phyloP scores from a whole-genome alignment of 129 eudicot species.

The Calendula officinalis region DNA sequence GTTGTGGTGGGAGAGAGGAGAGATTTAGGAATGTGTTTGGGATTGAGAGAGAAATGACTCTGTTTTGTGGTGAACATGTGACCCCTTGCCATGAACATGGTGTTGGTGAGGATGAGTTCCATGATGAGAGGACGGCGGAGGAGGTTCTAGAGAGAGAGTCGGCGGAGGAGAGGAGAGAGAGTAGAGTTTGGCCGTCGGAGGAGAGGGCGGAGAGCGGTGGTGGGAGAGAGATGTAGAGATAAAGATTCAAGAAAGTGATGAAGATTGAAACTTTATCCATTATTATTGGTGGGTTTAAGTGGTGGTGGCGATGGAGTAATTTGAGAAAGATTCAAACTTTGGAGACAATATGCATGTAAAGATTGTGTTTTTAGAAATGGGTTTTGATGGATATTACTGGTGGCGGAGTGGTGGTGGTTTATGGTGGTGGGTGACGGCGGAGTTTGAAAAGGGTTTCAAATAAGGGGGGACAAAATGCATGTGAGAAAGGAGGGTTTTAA shows the following conservation, averaged over 20 bases:
- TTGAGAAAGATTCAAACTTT: conserved; percentile 40
- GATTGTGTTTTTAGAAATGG: conserved; percentile 13
- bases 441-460: conserved; percentile 36
- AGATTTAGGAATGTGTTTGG: conserved; percentile 89
- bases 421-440: conserved; percentile 28
- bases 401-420: conserved; percentile 33
- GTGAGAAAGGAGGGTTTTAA: conserved; percentile 41
- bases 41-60: conserved; percentile 72
- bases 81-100: conserved; percentile 97
- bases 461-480: conserved; percentile 60
- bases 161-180: conserved; percentile 60
- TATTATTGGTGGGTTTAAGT: conserved; percentile 10
- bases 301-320: conserved; percentile 27
- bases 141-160: conserved; percentile 41
- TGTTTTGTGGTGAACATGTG: conserved; percentile 79
- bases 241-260: conserved; percentile 30
- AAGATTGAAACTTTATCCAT: conserved; percentile 38
- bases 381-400: conserved; percentile 20
- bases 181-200: conserved; percentile 71
- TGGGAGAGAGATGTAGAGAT: neutral
- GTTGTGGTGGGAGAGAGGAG: conserved; percentile 59
- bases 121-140: conserved; percentile 55
- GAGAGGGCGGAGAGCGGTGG: conserved; percentile 47
- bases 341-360: conserved; percentile 55
- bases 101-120: conserved; percentile 69